Base-by-base conservation (phyloP, 106 monocot genomes). In the Dendrobium nobile region DNA sequence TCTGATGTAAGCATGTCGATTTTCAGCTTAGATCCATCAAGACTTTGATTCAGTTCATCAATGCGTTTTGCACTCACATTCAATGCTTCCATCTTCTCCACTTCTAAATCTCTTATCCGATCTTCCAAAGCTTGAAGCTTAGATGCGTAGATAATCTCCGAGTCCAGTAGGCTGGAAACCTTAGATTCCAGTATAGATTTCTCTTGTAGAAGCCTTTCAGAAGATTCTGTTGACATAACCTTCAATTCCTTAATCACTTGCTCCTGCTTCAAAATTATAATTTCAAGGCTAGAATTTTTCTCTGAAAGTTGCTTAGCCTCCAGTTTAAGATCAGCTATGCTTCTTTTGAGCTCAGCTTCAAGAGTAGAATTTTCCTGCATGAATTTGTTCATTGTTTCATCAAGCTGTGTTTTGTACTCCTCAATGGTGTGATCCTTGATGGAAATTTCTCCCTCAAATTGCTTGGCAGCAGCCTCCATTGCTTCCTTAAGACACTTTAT, bases 211-310 rank as follows among this genome's bases (percentile, higher is more conserved):
- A 85, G 82, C 28, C 75, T 83, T 16, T 79, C 72, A 54, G 42
- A 48, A 78, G 79, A 79, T 45, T 17, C 47, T 55, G 75, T 61
- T 41, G 65, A 20, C 16, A 67, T 64, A 28, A 15, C 59, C 72
- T 86, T 83, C 47, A 86, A 33, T 37, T 85, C 83, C 54, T 82
- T 44, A 56, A 92, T 82, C 54, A 55, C 37, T 47, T 86, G 18
- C 58, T 89, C 85, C 44, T 82, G 75, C 20, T 86, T 83, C 16
- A 19, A 76, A 41, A 82, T 58, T n/a, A 54, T 81, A 24, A 51
- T 73, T 67, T 86, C 84, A 26, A 93, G 81, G 54, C 22, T 65
- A 13, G 15, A 75, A 67, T 88, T 91, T 72, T 83, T 84, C 15
- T 70, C 37, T 75, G 74, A 43, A 75, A 28, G 28, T 80, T 51